Evolutionary conservation across 108 stramenopile species (phyloP), one percentile per base, ranked within the genome.

Genomic region (Skeletonema grethae): DNA sequence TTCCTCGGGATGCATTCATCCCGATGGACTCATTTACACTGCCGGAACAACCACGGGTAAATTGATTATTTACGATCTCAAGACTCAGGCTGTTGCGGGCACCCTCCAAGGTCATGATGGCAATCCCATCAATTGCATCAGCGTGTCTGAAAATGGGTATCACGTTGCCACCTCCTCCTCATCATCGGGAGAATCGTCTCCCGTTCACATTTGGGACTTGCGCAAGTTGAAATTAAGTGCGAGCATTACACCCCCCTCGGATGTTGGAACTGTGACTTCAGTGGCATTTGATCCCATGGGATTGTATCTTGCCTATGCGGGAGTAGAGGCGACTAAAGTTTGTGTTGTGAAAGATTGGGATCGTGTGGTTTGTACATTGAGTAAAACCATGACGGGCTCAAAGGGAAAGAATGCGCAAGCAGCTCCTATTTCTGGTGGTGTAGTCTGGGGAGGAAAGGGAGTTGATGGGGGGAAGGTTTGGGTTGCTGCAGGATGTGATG

Each of bases 1-100:
- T 59, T 82, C 91, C 1, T 76, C 73, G 34, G 91, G 86, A 10
- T 82, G 69, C 24, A 36, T 98, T 53, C 97, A 98, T 81, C 96
- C 96, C 9, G 97, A 98, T 84, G 97, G 97, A 25, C 70, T 97
- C 16, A 83, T 98, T 53, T 88, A 89, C 63, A 89, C 77, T n/a
- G 75, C 73, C 0, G 95, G 90, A 11, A 85, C 85, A 3, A 70
- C 53, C 20, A 63, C 63, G 24, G 93, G 93, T 8, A 65, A 64
- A 45, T 59, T 94, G 45, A 48, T 76, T 30, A 62, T 96, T 65
- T 98, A 94, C 93, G 96, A 97, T 82, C 82, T 95, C 67, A 95
- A 89, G 70, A 85, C 79, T 53, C 86, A 88, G 69, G 48, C 35
- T n/a, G 55, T 90, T 22, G 95, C 91, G 12, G 70, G 64, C 11